phyloP scores from a whole-genome alignment of 768 basidiomycete species.

The Serendipita sp. region DNA sequence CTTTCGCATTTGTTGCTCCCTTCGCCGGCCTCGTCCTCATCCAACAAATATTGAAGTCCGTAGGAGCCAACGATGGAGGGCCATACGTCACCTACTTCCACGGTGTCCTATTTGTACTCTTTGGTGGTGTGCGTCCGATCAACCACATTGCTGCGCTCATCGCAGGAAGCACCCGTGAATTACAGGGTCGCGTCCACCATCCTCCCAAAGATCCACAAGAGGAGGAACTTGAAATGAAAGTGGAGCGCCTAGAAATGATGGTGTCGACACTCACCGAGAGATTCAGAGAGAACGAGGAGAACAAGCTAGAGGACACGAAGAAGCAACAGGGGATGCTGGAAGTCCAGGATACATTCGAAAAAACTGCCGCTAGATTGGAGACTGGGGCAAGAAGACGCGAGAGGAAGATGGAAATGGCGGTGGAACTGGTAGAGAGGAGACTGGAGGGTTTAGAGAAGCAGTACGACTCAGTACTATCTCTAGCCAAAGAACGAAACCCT shows the following conservation, averaged over 20 bases:
- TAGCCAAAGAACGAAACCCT: not conserved
- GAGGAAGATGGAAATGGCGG: not conserved
- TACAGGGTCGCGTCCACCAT: not conserved
- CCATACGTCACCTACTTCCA: conserved; percentile 4
- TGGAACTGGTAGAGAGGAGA: not conserved
- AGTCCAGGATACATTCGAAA: not conserved
- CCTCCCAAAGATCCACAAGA: not conserved
- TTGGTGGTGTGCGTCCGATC: conserved; percentile 1
- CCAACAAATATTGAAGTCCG: not conserved
- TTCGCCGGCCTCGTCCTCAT: conserved; percentile 1
- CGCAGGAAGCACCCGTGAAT: not conserved
- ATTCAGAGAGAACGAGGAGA: not conserved
- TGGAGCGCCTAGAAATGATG: not conserved
- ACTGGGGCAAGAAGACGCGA: not conserved
- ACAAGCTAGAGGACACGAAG: not conserved
- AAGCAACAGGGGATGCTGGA: conserved; percentile 1
- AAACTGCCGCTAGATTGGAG: not conserved
- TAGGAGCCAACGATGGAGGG: not conserved
- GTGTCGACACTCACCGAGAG: not conserved
- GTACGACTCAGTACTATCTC: not conserved
- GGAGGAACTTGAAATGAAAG: not conserved
- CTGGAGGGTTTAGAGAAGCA: not conserved
- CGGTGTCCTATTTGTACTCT: not conserved
- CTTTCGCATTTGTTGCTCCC: not conserved
- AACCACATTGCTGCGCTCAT: not conserved